A percentile compares a stretch with the other conserved stretches of the same genome.
Conservation (phyloP, 1,139 yeast species). For the Candida sojae region DNA sequence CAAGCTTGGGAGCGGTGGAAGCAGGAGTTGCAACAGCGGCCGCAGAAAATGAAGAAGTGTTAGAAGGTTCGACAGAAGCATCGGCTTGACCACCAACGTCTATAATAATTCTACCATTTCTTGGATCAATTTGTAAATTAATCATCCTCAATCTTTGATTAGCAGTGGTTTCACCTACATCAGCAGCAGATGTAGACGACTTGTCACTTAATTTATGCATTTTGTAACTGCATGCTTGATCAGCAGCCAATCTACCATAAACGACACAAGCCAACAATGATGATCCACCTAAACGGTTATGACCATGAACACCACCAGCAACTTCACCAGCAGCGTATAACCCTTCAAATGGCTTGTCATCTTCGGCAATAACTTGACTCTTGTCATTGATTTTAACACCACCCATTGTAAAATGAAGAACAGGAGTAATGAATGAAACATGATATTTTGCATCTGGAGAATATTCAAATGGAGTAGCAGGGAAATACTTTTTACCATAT, state of each 20-base stretch:
- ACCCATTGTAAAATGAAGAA: slow-evolving; percentile 86
- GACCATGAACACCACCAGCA: slow-evolving; percentile 84
- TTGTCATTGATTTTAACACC: slow-evolving; percentile 69
- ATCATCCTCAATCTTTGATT: slow-evolving; percentile 41
- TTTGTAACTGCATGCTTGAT: slow-evolving; percentile 36
- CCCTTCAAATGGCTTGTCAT: slow-evolving; percentile 50
- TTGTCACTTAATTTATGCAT: slow-evolving; percentile 29
- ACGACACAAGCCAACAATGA: slow-evolving; percentile 80
- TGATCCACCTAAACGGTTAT: slow-evolving; percentile 75
- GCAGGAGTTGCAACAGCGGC: slow-evolving; percentile 8
- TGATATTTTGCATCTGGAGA: slow-evolving; percentile 33
- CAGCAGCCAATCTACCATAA: slow-evolving; percentile 68
- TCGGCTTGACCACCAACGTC: slow-evolving; percentile 24
- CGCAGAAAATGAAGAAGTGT: slow-evolving; percentile 5
- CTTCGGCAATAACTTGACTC: slow-evolving; percentile 54
- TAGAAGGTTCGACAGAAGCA: slow-evolving; percentile 2
- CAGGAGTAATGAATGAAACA: slow-evolving; percentile 67
- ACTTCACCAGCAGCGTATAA: slow-evolving; percentile 79
- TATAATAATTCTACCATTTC: slow-evolving; percentile 29
- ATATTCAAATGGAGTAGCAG: slow-evolving; percentile 48
- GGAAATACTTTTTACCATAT: slow-evolving; percentile 53
- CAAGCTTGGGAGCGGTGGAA: slow-evolving; percentile 7
- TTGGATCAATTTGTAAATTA: slow-evolving; percentile 43
- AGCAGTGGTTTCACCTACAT: slow-evolving; percentile 12
- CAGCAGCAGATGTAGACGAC: not conserved